Evolutionary conservation across 768 basidiomycete genomes (phyloP).

Genomic region (Trametes maxima): DNA sequence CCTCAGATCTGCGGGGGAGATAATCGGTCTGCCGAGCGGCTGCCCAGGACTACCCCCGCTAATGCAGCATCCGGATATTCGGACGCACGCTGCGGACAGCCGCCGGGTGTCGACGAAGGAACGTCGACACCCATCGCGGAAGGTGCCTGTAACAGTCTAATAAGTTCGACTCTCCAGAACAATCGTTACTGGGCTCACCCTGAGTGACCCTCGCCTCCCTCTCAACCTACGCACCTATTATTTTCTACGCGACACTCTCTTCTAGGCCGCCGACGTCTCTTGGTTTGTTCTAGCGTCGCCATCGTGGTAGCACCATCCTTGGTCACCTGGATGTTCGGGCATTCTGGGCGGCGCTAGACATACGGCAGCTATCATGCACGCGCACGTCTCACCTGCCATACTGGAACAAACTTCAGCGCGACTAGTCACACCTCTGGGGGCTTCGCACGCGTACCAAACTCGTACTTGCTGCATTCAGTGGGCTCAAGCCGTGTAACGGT

Average conservation of each 20-base stretch:
- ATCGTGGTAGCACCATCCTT: slow-evolving; percentile 3
- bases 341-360: slow-evolving; percentile 7
- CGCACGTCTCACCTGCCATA: neutral
- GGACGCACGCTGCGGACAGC: neutral
- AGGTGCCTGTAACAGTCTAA: slow-evolving; percentile 12
- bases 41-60: neutral
- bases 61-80: neutral
- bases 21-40: slow-evolving; percentile 7
- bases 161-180: neutral
- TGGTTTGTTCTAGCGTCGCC: slow-evolving; percentile 7
- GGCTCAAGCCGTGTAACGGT: slow-evolving; percentile 4
- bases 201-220: slow-evolving; percentile 2
- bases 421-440: neutral
- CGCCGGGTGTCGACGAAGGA: neutral
- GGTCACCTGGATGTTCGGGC: neutral
- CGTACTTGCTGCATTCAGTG: slow-evolving; percentile 2
- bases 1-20: slow-evolving; percentile 13
- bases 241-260: slow-evolving; percentile 1
- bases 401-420: neutral
- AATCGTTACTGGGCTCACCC: slow-evolving; percentile 12
- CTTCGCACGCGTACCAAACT: slow-evolving; percentile 14
- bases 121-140: neutral
- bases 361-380: neutral
- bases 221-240: neutral
- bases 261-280: neutral